Base-by-base conservation (phyloP, 1,284 basidiomycete species). In the Caloboletus firmus region DNA sequence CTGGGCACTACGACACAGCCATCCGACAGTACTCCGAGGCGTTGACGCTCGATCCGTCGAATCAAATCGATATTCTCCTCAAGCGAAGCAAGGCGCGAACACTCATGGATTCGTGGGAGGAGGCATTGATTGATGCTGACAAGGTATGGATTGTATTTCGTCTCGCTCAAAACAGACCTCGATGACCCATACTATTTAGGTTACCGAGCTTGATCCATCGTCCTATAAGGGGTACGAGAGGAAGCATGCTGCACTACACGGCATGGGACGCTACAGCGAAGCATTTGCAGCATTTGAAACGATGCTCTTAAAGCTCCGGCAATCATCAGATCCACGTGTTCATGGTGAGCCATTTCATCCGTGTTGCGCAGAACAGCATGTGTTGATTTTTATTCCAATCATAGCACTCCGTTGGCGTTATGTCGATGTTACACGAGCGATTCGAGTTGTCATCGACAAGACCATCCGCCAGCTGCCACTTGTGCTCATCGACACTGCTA, bases 401-500 rank as follows among this genome's bases (percentile, higher is more conserved):
- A 44, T 10, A 61, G 50, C 24, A 24, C 22, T 41, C 31, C 22
- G 15, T 41, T 7, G 5, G 5, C 28, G 11, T 17, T 55, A 48
- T 18, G 3, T 56, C 9, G 42, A 62, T 26, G 30, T 37, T 1
- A 42, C 40, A 22, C 6, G 11, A 1, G 10, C 8, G 1, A 62
- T 59, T n/a, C 56, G 11, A 7, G 0, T 0, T 3, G 30, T 20
- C 7, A 24, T 58, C 10, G 18, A 24, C 7, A 8, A 34, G 12
- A 45, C 39, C 8, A 15, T 59, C 5, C 35, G n/a, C 15, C 17
- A 5, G 2, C 41, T 39, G 7, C 59, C 56, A 6, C 59, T 37
- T 3, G 39, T 61, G 6, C 37, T 59, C 4, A 59, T 58, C 22
- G 20, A 62, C n/a, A 45, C 37, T 2, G 6, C n/a, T 2, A 49